Percentiles rank a stretch among this genome's conserved stretches.
phyloP scores from a whole-genome alignment of 192 early-diverging fungal genomes.

The Coemansia sp. region DNA sequence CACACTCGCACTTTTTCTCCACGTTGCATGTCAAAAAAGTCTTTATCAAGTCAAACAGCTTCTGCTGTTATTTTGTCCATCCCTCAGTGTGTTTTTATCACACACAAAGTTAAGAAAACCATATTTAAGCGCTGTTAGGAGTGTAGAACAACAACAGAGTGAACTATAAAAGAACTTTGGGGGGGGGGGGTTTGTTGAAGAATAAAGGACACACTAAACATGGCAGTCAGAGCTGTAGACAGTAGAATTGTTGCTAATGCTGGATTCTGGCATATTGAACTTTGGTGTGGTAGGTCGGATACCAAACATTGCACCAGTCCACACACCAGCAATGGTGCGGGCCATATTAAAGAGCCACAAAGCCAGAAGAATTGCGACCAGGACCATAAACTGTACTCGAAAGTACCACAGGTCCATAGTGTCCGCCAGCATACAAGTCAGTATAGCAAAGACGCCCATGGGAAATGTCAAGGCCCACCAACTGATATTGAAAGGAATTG shows the following conservation, averaged over 20 bases:
- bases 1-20: not conserved
- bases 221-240: too few species aligned
- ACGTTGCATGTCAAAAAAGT: too few species aligned
- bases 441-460: constrained; percentile 42
- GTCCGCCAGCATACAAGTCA: constrained; percentile 20
- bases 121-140: too few species aligned
- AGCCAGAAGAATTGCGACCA: constrained; percentile 14
- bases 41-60: too few species aligned
- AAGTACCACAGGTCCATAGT: constrained; percentile 20
- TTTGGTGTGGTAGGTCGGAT: not conserved
- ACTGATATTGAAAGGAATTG: constrained; percentile 53
- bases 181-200: too few species aligned
- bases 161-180: too few species aligned
- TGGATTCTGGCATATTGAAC: not conserved
- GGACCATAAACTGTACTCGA: constrained; percentile 10
- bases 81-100: too few species aligned
- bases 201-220: too few species aligned
- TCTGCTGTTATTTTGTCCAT: too few species aligned
- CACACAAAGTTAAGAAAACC: too few species aligned
- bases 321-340: constrained; percentile 30
- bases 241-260: not conserved
- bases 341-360: constrained; percentile 42
- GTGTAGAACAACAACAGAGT: too few species aligned
- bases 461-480: constrained; percentile 57
- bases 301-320: constrained; percentile 36